phyloP scores from a whole-genome alignment of 441 rosid species.

The Aquilaria agallochum region DNA sequence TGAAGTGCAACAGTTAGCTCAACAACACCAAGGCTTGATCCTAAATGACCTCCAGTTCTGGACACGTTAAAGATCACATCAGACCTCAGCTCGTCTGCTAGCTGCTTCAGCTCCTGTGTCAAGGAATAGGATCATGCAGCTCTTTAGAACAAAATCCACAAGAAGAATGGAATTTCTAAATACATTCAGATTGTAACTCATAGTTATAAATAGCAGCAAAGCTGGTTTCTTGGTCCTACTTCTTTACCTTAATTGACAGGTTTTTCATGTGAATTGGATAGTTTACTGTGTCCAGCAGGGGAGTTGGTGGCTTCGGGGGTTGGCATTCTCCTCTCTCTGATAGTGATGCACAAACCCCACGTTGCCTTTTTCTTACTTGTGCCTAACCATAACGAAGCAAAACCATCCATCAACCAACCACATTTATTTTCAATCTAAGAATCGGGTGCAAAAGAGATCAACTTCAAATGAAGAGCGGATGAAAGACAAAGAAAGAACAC shows the following conservation, averaged over 20 bases:
- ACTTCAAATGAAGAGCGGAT: slow-evolving; percentile 2
- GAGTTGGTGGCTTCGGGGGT: slow-evolving; percentile 79
- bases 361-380: slow-evolving; percentile 49
- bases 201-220: neutral
- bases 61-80: slow-evolving; percentile 90
- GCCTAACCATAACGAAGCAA: slow-evolving; percentile 26
- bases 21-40: slow-evolving; percentile 95
- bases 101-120: slow-evolving; percentile 73
- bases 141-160: neutral
- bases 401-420: slow-evolving; percentile 21
- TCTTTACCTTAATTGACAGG: slow-evolving; percentile 67
- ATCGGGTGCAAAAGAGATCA: slow-evolving; percentile 1
- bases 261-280: slow-evolving; percentile 96
- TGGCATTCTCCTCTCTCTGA: slow-evolving; percentile 70
- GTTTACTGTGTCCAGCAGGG: slow-evolving; percentile 86
- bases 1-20: slow-evolving; percentile 97
- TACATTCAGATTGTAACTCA: neutral
- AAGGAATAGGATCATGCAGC: neutral
- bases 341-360: slow-evolving; percentile 63
- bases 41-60: slow-evolving; percentile 89
- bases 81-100: slow-evolving; percentile 82
- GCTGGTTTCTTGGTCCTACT: neutral
- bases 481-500: neutral
- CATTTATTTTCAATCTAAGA: slow-evolving; percentile 1
- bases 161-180: neutral